Evolutionary conservation across 768 basidiomycete genomes (phyloP), one percentile per base, ranked within the genome.

Genomic region (Tylopilus balloui): DNA sequence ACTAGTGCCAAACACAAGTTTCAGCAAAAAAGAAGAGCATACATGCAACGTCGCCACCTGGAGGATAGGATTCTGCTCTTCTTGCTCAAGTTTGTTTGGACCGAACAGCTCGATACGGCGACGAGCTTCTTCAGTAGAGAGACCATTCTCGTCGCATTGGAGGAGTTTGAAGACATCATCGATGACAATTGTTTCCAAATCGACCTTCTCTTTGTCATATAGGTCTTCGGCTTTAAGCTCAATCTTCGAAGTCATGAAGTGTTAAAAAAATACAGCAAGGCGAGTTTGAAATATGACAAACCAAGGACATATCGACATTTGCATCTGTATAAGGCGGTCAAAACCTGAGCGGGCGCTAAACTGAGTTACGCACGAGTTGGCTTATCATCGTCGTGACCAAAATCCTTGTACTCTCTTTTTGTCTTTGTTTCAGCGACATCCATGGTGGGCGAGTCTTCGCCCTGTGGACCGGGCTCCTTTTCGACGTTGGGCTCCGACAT

Each of bases 151-250:
- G 58, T 80, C 78, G 68, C 91, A 94, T 69, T 97, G 92, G 43
- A 98, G 84, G 43, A 98, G 86, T 53, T 86, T 90, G 78, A 96
- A 92, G 68, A 97, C 94, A 62, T 97, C 95, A 59, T 92, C 92
- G 67, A 98, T 88, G 56, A 91, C 86, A 59, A 98, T 86, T 19
- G 92, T 94, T 77, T 97, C 95, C 51, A 98, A 78, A 71, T 98
- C 95, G 71, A 98, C 95, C 76, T 98, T 98, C 73, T 98, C 95
- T 75, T 95, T 95, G 72, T 96, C 93, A 69, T 96, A 97, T 42
- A 93, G 72, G 68, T 94, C 92, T 70, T 93, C 92, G 4, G 91
- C 90, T 68, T 84, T 92, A 59, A 94, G 78, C 71, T 92, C 87
- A 52, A 94, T 93, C 81, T 76, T 36, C 8, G 6, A 20, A 5